Percentiles rank a stretch among this genome's conserved stretches.
These are phyloP conservation scores for Boletus sp. DNA, from an alignment of 1,284 basidiomycete species.

Conservation along the genomic window DNA sequence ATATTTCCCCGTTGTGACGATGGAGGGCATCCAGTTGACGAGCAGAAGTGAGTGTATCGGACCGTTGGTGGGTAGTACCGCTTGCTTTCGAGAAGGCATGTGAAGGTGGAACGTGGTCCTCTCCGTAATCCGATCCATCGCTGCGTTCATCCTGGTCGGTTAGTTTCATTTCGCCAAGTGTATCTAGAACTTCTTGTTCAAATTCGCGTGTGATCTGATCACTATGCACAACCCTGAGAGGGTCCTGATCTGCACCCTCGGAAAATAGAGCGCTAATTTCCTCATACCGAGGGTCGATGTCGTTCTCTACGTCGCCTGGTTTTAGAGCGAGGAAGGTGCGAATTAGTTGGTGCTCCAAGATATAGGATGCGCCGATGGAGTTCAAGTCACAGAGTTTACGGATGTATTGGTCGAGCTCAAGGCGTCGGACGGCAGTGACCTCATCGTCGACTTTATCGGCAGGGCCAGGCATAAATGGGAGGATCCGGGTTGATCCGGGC, in stretches of 20 bases:
- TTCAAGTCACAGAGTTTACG: slow-evolving; percentile 71
- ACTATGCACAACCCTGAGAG: slow-evolving; percentile 27
- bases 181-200: slow-evolving; percentile 42
- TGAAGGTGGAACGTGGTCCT: slow-evolving; percentile 45
- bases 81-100: slow-evolving; percentile 11
- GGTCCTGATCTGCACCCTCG: slow-evolving; percentile 33
- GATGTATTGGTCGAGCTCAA: slow-evolving; percentile 88
- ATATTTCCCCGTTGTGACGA: slow-evolving; percentile 25
- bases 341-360: slow-evolving; percentile 79
- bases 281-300: slow-evolving; percentile 53
- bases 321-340: slow-evolving; percentile 84
- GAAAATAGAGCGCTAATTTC: slow-evolving; percentile 55
- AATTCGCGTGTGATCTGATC: slow-evolving; percentile 33
- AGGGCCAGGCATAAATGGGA: slow-evolving; percentile 97
- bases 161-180: slow-evolving; percentile 46
- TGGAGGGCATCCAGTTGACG: slow-evolving; percentile 17
- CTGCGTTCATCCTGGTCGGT: slow-evolving; percentile 40
- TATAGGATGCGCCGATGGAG: slow-evolving; percentile 66
- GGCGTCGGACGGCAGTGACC: slow-evolving; percentile 77
- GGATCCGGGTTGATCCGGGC: slow-evolving; percentile 61
- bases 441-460: slow-evolving; percentile 80
- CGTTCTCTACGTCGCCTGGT: slow-evolving; percentile 80
- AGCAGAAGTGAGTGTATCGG: slow-evolving; percentile 46
- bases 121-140: slow-evolving; percentile 59
- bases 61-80: slow-evolving; percentile 42